Evolutionary conservation across 345 rosid genomes (phyloP).

Genomic region (Salix udensis): DNA sequence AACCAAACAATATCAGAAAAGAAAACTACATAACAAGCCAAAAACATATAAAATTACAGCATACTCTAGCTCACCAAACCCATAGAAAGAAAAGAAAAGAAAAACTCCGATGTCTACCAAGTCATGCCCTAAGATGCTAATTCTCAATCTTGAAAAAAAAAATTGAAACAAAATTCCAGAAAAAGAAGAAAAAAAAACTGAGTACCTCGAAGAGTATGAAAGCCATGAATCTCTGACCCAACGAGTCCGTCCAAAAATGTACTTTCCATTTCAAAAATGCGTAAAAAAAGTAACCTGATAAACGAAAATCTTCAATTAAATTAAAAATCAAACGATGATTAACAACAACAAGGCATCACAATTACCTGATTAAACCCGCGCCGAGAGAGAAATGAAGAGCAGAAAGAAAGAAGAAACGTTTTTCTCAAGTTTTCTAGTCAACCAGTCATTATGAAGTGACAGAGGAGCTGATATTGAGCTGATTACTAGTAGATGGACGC

Average conservation of each 20-base stretch:
- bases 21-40: not conserved
- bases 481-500: not conserved
- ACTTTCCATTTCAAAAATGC: conserved; percentile 34
- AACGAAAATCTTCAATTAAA: not conserved
- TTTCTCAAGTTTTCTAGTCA: not conserved
- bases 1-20: not conserved
- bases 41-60: not conserved
- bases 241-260: conserved; percentile 40
- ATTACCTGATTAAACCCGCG: not conserved
- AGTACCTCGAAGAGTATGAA: conserved; percentile 64
- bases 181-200: not conserved
- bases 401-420: not conserved
- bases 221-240: conserved; percentile 89
- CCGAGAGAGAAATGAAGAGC: not conserved
- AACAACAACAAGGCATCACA: not conserved
- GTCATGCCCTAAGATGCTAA: not conserved
- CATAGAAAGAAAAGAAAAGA: not conserved
- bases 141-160: not conserved
- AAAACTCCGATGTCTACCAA: not conserved
- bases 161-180: not conserved
- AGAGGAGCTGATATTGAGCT: not conserved
- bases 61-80: not conserved
- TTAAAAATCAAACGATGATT: not conserved
- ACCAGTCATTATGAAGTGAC: not conserved
- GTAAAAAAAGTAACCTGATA: not conserved